Conservation (phyloP, 345 rosid genomes). For the Dipteronia sinensis region DNA sequence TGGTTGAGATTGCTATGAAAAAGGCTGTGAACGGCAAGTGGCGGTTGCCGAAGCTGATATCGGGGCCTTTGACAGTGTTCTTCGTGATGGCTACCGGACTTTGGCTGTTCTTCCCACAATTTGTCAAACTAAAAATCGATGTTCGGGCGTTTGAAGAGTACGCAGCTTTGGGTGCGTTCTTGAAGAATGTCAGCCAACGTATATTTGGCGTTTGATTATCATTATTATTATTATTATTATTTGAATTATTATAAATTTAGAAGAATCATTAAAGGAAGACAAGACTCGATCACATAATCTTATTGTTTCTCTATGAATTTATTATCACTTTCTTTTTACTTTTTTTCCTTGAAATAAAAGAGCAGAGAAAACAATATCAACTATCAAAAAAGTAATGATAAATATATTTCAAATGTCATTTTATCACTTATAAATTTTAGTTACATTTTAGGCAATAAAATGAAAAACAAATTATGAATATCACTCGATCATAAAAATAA, state of each 20-base stretch:
- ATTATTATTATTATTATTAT: background rate
- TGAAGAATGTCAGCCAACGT: conserved; percentile 15
- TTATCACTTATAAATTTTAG: too few relatives aligned
- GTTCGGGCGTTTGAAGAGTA: conserved; percentile 50
- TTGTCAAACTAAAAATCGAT: conserved; percentile 21
- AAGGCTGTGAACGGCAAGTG: conserved; percentile 23
- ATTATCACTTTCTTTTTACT: too few relatives aligned
- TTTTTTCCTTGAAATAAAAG: too few relatives aligned
- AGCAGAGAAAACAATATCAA: too few relatives aligned
- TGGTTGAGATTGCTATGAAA: conserved; percentile 42
- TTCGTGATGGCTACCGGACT: conserved; percentile 39
- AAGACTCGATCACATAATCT: too few relatives aligned
- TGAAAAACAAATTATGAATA: too few relatives aligned
- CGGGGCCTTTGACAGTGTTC: conserved; percentile 37
- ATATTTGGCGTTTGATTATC: conserved; percentile 16
- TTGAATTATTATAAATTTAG: background rate
- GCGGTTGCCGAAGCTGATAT: conserved; percentile 28
- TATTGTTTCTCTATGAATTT: too few relatives aligned
- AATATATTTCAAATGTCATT: too few relatives aligned
- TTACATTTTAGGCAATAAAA: too few relatives aligned
- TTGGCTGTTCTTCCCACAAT: conserved; percentile 53
- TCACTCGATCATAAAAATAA: too few relatives aligned
- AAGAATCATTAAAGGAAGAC: too few relatives aligned
- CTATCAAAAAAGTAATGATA: too few relatives aligned
- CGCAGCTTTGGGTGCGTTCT: conserved; percentile 29